Evolutionary conservation across 2,329 filamentous ascomycete genomes (phyloP).

Genomic region (Pleoardoris graminearum): DNA sequence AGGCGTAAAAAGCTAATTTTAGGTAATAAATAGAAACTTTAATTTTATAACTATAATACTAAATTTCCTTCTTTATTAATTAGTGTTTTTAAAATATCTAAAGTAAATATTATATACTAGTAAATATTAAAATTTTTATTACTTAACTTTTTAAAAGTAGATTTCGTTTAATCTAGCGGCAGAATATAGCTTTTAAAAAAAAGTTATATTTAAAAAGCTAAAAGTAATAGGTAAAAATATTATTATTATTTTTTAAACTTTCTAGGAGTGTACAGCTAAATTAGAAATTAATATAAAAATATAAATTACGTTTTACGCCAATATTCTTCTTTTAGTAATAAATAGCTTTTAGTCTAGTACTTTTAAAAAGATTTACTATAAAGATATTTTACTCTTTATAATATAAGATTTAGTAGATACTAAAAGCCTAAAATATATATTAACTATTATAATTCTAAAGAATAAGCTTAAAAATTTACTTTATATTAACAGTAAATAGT

Average conservation of each 20-base stretch:
- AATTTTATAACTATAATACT: not conserved
- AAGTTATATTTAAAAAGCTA: conserved; percentile 5
- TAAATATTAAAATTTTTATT: conserved; percentile 4
- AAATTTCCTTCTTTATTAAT: conserved; percentile 7
- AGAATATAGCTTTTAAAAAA: conserved; percentile 6
- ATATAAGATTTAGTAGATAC: too few species aligned
- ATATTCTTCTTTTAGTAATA: too few species aligned
- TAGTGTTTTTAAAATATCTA: conserved; percentile 8
- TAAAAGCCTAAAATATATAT: too few species aligned
- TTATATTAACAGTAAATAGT: too few species aligned
- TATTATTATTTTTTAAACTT: not conserved
- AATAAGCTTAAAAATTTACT: too few species aligned
- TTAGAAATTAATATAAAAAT: too few species aligned
- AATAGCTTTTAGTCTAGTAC: too few species aligned
- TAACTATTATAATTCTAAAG: too few species aligned
- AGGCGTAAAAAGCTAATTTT: not conserved
- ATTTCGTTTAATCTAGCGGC: conserved; percentile 5
- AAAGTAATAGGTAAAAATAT: not conserved
- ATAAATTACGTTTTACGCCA: too few species aligned
- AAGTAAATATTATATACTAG: conserved; percentile 6
- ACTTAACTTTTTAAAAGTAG: conserved; percentile 7
- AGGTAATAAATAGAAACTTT: not conserved
- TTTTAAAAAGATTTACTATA: too few species aligned
- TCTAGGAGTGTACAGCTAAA: too few species aligned
- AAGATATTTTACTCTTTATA: too few species aligned